phyloP scores from a whole-genome alignment of 768 basidiomycete genomes.

The Auriscalpium microsporum region DNA sequence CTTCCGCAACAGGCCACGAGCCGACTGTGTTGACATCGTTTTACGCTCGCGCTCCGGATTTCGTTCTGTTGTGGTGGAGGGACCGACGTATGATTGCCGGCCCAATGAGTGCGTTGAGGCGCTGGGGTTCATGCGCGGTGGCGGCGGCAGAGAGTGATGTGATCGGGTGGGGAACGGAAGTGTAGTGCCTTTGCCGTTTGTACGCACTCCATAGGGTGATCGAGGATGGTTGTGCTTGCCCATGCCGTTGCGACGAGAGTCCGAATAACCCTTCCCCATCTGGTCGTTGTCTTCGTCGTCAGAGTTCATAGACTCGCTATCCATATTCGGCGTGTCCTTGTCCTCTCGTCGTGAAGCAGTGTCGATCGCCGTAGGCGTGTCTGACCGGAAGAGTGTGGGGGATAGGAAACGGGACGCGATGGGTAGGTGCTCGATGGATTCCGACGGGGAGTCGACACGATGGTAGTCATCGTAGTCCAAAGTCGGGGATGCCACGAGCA shows the following conservation, averaged over 20 bases:
- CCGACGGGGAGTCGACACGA: conserved; percentile 55
- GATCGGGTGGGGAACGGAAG: conserved; percentile 77
- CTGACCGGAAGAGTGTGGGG: conserved; percentile 39
- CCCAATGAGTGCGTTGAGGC: conserved; percentile 71
- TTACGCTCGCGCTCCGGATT: conserved; percentile 27
- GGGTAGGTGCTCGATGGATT: conserved; percentile 68
- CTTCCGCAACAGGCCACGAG: conserved; percentile 49
- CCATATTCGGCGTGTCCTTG: conserved; percentile 50
- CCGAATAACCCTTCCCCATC: conserved; percentile 36
- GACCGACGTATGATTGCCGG: conserved; percentile 50
- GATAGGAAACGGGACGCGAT: conserved; percentile 92
- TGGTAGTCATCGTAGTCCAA: conserved; percentile 60
- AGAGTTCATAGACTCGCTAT: conserved; percentile 66
- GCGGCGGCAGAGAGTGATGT: conserved; percentile 68
- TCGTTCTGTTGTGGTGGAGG: conserved; percentile 29
- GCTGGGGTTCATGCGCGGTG: conserved; percentile 44
- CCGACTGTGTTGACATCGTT: conserved; percentile 30
- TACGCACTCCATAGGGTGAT: conserved; percentile 62
- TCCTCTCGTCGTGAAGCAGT: conserved; percentile 33
- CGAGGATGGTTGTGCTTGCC: conserved; percentile 49
- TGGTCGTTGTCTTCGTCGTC: conserved; percentile 62
- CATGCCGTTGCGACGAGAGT: conserved; percentile 21
- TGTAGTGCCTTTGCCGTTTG: conserved; percentile 34
- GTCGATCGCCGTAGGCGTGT: conserved; percentile 33
- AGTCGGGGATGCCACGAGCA: conserved; percentile 45